Evolutionary conservation across 805 yeast genomes (phyloP).

Genomic region (Teunomyces atbi): DNA sequence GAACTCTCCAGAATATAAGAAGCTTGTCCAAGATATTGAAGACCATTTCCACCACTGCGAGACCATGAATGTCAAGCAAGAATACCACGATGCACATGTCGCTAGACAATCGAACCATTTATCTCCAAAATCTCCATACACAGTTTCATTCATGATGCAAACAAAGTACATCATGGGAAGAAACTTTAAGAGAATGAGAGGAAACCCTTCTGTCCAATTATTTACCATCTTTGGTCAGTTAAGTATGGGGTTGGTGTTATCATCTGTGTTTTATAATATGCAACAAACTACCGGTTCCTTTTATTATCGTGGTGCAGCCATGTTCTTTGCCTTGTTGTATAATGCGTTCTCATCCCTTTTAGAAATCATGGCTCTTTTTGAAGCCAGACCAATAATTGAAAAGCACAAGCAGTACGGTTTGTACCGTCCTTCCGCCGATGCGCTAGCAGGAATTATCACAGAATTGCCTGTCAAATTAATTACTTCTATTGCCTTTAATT

Average conservation of each 20-base stretch:
- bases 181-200: conserved; percentile 48
- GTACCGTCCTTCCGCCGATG: conserved; percentile 64
- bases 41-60: conserved; percentile 7
- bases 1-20: conserved; percentile 40
- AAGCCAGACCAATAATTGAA: conserved; percentile 56
- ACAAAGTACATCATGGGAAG: conserved; percentile 45
- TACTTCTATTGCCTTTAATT: conserved; percentile 46
- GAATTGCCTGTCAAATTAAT: conserved; percentile 53
- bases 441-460: conserved; percentile 58
- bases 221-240: conserved; percentile 45
- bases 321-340: conserved; percentile 66
- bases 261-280: conserved; percentile 59
- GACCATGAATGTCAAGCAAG: conserved; percentile 14
- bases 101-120: conserved; percentile 19
- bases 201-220: conserved; percentile 48
- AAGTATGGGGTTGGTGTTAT: conserved; percentile 52
- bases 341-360: conserved; percentile 60
- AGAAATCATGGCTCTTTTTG: conserved; percentile 55
- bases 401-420: conserved; percentile 57
- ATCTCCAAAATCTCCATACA: conserved; percentile 50
- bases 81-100: conserved; percentile 22
- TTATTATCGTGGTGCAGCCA: conserved; percentile 57
- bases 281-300: conserved; percentile 44
- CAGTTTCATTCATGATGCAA: conserved; percentile 53
- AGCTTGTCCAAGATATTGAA: conserved; percentile 14